A percentile compares a stretch with the other conserved stretches of the same genome.
phyloP scores from a whole-genome alignment of 176 grass and related monocot genomes.

The Oryza brachyantha region DNA sequence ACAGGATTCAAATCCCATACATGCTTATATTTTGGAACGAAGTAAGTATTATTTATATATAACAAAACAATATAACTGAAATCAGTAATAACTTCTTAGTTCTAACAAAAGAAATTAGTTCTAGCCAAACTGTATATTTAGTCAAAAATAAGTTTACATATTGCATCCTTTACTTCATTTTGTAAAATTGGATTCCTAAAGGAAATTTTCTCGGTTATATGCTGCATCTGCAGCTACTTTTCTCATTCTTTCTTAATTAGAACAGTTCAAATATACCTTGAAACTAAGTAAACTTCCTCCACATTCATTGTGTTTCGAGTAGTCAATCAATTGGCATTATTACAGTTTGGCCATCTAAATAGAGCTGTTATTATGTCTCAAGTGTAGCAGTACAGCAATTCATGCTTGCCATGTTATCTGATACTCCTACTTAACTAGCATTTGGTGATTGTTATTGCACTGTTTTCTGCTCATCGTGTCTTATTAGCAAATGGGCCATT shows the following conservation, averaged over 20 bases:
- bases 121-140: background rate
- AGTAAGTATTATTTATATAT: too few species aligned
- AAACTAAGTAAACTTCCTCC: background rate
- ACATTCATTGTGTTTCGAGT: background rate
- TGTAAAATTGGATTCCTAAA: background rate
- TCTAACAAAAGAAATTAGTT: background rate
- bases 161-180: background rate
- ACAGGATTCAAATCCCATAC: too few species aligned
- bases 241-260: conserved; percentile 5
- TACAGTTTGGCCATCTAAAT: background rate
- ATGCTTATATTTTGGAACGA: too few species aligned
- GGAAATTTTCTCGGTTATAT: background rate
- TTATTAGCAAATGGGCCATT: background rate
- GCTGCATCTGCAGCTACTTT: background rate
- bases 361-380: background rate
- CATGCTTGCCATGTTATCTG: background rate
- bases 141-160: background rate
- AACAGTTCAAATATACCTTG: background rate
- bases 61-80: background rate
- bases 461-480: background rate
- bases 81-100: background rate
- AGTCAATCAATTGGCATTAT: background rate
- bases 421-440: conserved; percentile 20
- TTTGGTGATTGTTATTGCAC: background rate
- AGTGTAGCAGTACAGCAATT: background rate